Percentiles rank a stretch among this genome's conserved stretches.
phyloP scores from a whole-genome alignment of 2,329 filamentous ascomycete genomes.

The Stachybotrys elegans region DNA sequence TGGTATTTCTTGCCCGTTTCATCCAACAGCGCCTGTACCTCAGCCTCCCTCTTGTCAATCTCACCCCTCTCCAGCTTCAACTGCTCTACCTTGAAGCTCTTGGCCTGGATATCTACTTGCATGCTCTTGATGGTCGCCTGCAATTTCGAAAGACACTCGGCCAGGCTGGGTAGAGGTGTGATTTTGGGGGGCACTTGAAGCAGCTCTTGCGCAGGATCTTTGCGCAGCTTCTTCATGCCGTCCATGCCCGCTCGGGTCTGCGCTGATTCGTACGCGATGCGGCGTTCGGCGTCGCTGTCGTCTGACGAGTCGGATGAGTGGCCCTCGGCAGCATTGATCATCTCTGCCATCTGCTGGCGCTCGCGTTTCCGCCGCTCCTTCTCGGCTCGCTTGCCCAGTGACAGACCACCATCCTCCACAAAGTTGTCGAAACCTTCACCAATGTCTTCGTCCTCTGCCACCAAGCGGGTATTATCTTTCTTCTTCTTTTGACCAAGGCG shows the following conservation, averaged over 20 bases:
- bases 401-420: constrained; percentile 76
- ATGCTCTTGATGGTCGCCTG: constrained; percentile 57
- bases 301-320: constrained; percentile 56
- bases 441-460: constrained; percentile 84
- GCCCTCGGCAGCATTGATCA: constrained; percentile 76
- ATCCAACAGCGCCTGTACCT: constrained; percentile 76
- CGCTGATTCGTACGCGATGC: constrained; percentile 79
- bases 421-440: constrained; percentile 92
- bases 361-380: constrained; percentile 61
- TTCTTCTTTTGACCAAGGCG: constrained; percentile 45
- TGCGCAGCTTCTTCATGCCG: constrained; percentile 47
- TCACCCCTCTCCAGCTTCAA: constrained; percentile 64
- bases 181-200: constrained; percentile 66
- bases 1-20: constrained; percentile 67
- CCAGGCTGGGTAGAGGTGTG: constrained; percentile 70
- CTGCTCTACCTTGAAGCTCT: constrained; percentile 59
- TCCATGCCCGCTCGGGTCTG: constrained; percentile 88
- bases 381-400: constrained; percentile 74
- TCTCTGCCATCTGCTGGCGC: constrained; percentile 72
- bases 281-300: constrained; percentile 67
- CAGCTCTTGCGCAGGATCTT: constrained; percentile 28
- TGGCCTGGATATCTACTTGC: constrained; percentile 56
- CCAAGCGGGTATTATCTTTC: constrained; percentile 67
- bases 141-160: constrained; percentile 60
- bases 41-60: constrained; percentile 63